These are phyloP conservation scores for Pleurotus eryngii DNA, from an alignment of 768 basidiomycete species.

Conservation along the genomic window DNA sequence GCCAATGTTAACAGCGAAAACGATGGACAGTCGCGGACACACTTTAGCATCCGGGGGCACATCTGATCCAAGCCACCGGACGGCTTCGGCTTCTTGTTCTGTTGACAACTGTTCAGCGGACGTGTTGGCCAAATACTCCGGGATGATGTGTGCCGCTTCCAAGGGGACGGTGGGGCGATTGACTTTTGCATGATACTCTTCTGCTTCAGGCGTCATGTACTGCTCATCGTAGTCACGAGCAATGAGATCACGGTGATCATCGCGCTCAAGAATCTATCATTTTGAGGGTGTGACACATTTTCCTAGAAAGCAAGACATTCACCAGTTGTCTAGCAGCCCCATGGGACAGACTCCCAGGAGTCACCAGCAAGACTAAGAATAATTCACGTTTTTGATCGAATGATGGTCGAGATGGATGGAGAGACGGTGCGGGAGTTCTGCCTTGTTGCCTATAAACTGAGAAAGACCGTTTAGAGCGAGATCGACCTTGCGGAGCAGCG, in stretches of 20 bases:
- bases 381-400: not conserved
- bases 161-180: not conserved
- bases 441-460: not conserved
- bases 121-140: not conserved
- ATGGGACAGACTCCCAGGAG: not conserved
- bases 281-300: not conserved
- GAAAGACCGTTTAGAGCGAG: not conserved
- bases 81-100: not conserved
- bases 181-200: not conserved
- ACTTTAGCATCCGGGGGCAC: not conserved
- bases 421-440: not conserved
- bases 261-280: slow-evolving; percentile 8
- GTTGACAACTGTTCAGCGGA: not conserved
- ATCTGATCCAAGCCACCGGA: no score
- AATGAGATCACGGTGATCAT: not conserved
- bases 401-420: not conserved
- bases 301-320: not conserved
- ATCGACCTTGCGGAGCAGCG: not conserved
- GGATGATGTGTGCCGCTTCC: not conserved
- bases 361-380: no score
- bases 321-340: not conserved
- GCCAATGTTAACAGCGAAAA: not conserved
- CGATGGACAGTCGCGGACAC: no score
- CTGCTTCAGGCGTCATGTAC: not conserved
- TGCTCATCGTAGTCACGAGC: not conserved